These are phyloP conservation scores for Seiridium unicorne DNA, from an alignment of 2,329 filamentous ascomycete species.

Conservation along the genomic window DNA sequence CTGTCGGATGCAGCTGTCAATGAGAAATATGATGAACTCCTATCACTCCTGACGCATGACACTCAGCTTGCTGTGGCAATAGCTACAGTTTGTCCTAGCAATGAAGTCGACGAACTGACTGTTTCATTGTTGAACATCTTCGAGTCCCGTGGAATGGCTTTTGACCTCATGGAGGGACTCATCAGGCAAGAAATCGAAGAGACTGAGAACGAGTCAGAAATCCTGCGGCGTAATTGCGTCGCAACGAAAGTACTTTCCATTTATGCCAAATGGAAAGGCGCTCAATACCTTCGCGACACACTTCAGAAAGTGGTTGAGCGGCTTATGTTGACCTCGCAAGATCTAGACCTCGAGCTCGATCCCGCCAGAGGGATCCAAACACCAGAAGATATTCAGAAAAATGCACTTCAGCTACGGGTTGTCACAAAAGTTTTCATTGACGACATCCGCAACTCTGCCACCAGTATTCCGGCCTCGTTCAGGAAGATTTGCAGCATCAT, in stretches of 20 bases:
- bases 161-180: slow-evolving; percentile 62
- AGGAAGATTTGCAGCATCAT: slow-evolving; percentile 69
- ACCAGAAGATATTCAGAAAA: slow-evolving; percentile 63
- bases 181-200: slow-evolving; percentile 69
- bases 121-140: slow-evolving; percentile 69
- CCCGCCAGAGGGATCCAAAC: slow-evolving; percentile 56
- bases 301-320: slow-evolving; percentile 66
- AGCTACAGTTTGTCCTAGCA: slow-evolving; percentile 64
- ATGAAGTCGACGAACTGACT: slow-evolving; percentile 67
- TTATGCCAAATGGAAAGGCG: slow-evolving; percentile 71
- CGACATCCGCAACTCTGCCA: slow-evolving; percentile 63
- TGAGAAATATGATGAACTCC: slow-evolving; percentile 66
- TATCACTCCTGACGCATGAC: slow-evolving; percentile 63
- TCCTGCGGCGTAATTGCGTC: slow-evolving; percentile 66
- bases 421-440: slow-evolving; percentile 72
- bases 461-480: slow-evolving; percentile 62
- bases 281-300: slow-evolving; percentile 60
- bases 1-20: slow-evolving; percentile 65
- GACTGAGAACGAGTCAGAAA: slow-evolving; percentile 67
- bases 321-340: slow-evolving; percentile 64
- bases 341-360: slow-evolving; percentile 67
- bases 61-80: slow-evolving; percentile 62
- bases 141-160: slow-evolving; percentile 62
- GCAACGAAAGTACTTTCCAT: slow-evolving; percentile 72
- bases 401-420: slow-evolving; percentile 63